Evolutionary conservation across 116 monocot genomes (phyloP).

Genomic region (Trichopus zeylanicus): DNA sequence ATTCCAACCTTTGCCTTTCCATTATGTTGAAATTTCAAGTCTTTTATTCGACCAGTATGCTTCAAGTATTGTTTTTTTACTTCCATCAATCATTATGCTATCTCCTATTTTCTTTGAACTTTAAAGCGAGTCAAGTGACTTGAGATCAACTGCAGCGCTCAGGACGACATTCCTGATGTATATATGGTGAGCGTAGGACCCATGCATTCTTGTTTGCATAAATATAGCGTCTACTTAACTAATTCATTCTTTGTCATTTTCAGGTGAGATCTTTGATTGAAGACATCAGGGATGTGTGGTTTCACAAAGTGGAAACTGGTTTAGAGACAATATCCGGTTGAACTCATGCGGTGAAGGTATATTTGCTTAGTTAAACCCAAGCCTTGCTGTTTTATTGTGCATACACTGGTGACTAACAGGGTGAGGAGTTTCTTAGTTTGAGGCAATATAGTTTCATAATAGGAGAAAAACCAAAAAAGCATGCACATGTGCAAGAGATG

Average conservation of each 20-base stretch:
- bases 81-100: not conserved
- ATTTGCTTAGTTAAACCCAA: not conserved
- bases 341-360: slow-evolving; percentile 92
- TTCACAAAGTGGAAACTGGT: slow-evolving; percentile 96
- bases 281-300: slow-evolving; percentile 91
- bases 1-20: slow-evolving; percentile 94
- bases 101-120: not conserved
- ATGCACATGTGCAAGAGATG: too few relatives aligned
- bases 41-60: slow-evolving; percentile 90
- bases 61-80: not conserved
- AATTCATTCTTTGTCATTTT: slow-evolving; percentile 3
- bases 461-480: too few relatives aligned
- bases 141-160: slow-evolving; percentile 49
- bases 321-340: slow-evolving; percentile 92
- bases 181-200: slow-evolving; percentile 58
- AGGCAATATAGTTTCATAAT: too few relatives aligned
- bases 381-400: not conserved
- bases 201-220: not conserved
- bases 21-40: slow-evolving; percentile 92
- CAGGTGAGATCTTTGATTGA: slow-evolving; percentile 97
- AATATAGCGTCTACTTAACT: not conserved
- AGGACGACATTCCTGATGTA: slow-evolving; percentile 74
- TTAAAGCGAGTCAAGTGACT: slow-evolving; percentile 20
- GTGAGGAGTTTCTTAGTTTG: not conserved
- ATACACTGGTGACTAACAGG: not conserved